Conservation (phyloP, 176 grass and related monocot genomes). For the Oropetium thomaeum region DNA sequence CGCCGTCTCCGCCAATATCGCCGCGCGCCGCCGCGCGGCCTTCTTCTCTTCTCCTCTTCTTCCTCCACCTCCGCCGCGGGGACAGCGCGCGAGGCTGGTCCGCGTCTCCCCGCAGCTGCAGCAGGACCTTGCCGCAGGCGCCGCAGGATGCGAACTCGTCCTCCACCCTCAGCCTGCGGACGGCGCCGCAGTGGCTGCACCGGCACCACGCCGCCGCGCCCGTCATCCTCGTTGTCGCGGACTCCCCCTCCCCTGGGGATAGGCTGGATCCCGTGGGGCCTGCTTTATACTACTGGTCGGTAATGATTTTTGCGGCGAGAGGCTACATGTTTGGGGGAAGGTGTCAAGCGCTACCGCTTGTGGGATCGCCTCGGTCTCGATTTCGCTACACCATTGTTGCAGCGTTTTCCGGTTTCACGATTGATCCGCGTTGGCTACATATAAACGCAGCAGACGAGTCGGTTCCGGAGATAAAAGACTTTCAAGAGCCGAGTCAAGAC, state of each 20-base stretch:
- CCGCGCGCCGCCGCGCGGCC: background rate
- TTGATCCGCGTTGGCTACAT: background rate
- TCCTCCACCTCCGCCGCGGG: background rate
- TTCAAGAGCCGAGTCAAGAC: background rate
- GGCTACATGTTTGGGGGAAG: background rate
- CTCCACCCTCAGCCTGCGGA: slow-evolving; percentile 23
- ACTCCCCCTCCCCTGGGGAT: too few relatives aligned
- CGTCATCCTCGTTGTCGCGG: background rate
- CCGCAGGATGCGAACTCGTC: slow-evolving; percentile 30
- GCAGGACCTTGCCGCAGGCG: slow-evolving; percentile 39
- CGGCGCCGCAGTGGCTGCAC: slow-evolving; percentile 44
- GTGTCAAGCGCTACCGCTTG: background rate
- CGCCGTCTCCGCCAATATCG: background rate
- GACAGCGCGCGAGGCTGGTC: background rate
- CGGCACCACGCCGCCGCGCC: slow-evolving; percentile 10
- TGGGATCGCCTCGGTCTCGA: background rate
- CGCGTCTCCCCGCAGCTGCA: background rate
- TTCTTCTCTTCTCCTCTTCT: background rate
- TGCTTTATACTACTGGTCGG: background rate
- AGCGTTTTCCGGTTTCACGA: background rate
- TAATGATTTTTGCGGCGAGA: too few relatives aligned
- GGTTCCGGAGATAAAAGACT: background rate
- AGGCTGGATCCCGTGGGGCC: background rate
- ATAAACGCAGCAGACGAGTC: background rate
- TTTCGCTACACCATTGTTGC: background rate